Percentiles rank a stretch among this genome's conserved stretches.
Evolutionary conservation across 2,329 filamentous ascomycete genomes (phyloP).

Genomic region (Fusarium denticulatum): DNA sequence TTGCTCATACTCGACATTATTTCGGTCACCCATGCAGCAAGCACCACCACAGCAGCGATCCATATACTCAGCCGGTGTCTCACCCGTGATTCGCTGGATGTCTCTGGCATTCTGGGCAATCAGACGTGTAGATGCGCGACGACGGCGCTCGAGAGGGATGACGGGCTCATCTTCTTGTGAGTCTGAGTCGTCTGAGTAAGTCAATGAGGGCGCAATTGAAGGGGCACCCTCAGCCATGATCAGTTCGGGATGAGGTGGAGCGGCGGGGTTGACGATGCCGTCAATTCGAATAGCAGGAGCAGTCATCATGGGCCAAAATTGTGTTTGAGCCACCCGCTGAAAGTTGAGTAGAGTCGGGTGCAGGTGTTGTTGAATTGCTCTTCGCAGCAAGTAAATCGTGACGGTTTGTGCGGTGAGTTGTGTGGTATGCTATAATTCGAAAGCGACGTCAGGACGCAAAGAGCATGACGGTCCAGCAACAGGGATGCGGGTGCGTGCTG

Average conservation of each 20-base stretch:
- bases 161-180: constrained; percentile 63
- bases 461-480: constrained; percentile 38
- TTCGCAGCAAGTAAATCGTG: constrained; percentile 30
- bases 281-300: constrained; percentile 41
- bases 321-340: constrained; percentile 23
- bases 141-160: constrained; percentile 56
- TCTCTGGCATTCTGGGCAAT: constrained; percentile 71
- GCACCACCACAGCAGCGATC: constrained; percentile 72
- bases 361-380: constrained; percentile 31
- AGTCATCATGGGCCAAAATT: constrained; percentile 43
- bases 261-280: constrained; percentile 52
- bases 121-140: constrained; percentile 75
- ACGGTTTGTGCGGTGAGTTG: constrained; percentile 5
- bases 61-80: constrained; percentile 70
- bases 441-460: constrained; percentile 36
- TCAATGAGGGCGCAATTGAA: constrained; percentile 69
- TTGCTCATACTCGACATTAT: constrained; percentile 61
- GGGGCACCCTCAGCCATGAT: constrained; percentile 59
- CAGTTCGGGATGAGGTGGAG: constrained; percentile 53
- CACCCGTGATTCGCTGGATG: constrained; percentile 71
- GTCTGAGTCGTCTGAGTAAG: constrained; percentile 71
- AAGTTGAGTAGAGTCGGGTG: constrained; percentile 8
- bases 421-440: constrained; percentile 1
- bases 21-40: constrained; percentile 65
- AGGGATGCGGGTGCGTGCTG: constrained; percentile 6